Evolutionary conservation across 164 flowering plant species (phyloP), one percentile per base, ranked within the genome.

Genomic region (Magnolia officinalis): DNA sequence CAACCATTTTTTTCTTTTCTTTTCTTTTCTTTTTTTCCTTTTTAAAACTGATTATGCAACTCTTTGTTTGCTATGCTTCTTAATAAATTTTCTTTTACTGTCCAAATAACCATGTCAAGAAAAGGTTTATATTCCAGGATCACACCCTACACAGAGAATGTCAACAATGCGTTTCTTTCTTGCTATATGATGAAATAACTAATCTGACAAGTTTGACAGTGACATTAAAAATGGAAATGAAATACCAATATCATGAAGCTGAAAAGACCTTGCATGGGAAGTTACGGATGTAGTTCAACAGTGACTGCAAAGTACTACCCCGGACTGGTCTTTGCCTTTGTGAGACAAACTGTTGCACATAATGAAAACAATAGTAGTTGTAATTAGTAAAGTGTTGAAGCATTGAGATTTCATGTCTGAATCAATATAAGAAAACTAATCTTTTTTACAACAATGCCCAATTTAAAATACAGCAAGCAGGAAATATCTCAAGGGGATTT

Each of bases 251-350:
- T 65, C 64, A 77, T 20, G 16, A 76, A 79, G 45, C 70, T 81
- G 75, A 71, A 69, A 59, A 72, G 77, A 95, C 98, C 96, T 91
- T 90, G 95, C 96, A 91, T 59, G 97, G 98, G 75, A 77, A 81
- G 61, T 83, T 88, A 45, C 89, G 87, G 63, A 91, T 73, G 72
- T 91, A 95, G 52, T 88, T 84, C 83, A 93, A 78, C 67, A 93
- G 80, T 85, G 90, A 78, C 59, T 86, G 87, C 75, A 83, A 85
- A 78, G 90, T 80, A 72, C 88, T 89, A 21, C 98, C 95, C 59
- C 98, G 88, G 64, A 93, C 83, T 59, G 93, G 97, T 79, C 86
- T 89, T 24, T 93, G 91, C 82, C 90, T 89, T 84, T 93, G 98
- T 19, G 97, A 95, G 77, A 93, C 84, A 78, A 91, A 95, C 97